These are phyloP conservation scores for Podaxis carcinomalis DNA, from an alignment of 768 basidiomycete species.

Conservation along the genomic window DNA sequence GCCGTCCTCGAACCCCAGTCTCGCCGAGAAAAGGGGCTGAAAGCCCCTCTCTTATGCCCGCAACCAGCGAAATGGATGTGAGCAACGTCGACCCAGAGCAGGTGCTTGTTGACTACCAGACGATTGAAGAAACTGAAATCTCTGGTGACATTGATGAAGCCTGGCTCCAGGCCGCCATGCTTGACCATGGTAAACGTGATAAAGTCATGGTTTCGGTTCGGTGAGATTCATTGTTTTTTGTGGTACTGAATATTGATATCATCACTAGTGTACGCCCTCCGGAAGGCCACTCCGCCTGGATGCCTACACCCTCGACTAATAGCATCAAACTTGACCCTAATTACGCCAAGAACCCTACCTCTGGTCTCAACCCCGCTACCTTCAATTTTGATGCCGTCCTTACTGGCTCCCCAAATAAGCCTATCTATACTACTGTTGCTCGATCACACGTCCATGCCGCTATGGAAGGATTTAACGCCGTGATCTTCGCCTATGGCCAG, in stretches of 20 bases:
- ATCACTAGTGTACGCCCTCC: conserved; percentile 59
- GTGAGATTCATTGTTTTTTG: conserved; percentile 27
- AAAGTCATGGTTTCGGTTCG: conserved; percentile 85
- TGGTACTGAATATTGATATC: conserved; percentile 4
- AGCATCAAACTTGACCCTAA: conserved; percentile 60
- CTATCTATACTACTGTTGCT: conserved; percentile 72
- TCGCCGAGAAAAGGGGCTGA: conserved; percentile 46
- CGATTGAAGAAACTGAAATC: conserved; percentile 62
- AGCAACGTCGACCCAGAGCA: conserved; percentile 72
- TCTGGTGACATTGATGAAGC: conserved; percentile 67
- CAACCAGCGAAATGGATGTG: conserved; percentile 69
- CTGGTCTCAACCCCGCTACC: conserved; percentile 24
- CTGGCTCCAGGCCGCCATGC: conserved; percentile 35
- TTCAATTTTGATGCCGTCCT: conserved; percentile 77
- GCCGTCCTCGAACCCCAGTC: conserved; percentile 49
- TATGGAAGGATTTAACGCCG: conserved; percentile 96
- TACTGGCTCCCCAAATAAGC: conserved; percentile 75
- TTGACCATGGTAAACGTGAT: conserved; percentile 67
- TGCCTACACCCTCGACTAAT: conserved; percentile 34
- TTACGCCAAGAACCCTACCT: conserved; percentile 41
- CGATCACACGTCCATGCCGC: conserved; percentile 82
- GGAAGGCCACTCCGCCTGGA: conserved; percentile 52
- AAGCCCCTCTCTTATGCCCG: conserved; percentile 43
- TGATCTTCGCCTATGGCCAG: conserved; percentile 93
- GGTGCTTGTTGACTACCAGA: conserved; percentile 71